Conservation (phyloP, 2,329 filamentous ascomycete species). For the Penicillium sp. region DNA sequence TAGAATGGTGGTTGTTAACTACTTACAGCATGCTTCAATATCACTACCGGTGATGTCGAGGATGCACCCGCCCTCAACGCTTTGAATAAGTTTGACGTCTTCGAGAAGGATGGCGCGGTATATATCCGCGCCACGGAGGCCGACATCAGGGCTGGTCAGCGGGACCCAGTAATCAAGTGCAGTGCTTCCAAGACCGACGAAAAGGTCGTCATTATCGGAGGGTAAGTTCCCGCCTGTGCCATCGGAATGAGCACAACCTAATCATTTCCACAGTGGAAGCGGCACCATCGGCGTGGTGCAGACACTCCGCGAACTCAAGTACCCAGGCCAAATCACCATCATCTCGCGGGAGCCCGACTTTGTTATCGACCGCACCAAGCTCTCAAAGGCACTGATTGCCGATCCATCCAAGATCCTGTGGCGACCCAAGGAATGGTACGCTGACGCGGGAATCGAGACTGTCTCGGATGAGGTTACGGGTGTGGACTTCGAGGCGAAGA, state of each 20-base stretch:
- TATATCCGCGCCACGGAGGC: slow-evolving; percentile 80
- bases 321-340: slow-evolving; percentile 73
- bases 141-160: slow-evolving; percentile 70
- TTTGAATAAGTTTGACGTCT: slow-evolving; percentile 76
- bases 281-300: slow-evolving; percentile 80
- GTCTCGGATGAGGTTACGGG: slow-evolving; percentile 62
- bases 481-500: slow-evolving; percentile 72
- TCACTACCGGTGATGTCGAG: slow-evolving; percentile 86
- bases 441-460: slow-evolving; percentile 56
- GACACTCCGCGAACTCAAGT: slow-evolving; percentile 77
- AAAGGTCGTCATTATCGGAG: slow-evolving; percentile 78
- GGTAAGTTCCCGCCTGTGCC: slow-evolving; percentile 40
- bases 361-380: slow-evolving; percentile 89
- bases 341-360: slow-evolving; percentile 80
- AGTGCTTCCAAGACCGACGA: slow-evolving; percentile 50
- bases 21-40: slow-evolving; percentile 81
- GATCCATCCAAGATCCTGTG: slow-evolving; percentile 75
- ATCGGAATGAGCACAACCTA: not conserved
- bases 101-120: slow-evolving; percentile 76
- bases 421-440: slow-evolving; percentile 75
- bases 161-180: slow-evolving; percentile 72
- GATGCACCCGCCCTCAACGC: slow-evolving; percentile 87
- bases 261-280: slow-evolving; percentile 60
- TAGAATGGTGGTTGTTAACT: not conserved
- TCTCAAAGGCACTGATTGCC: slow-evolving; percentile 87